A percentile compares a stretch with the other conserved stretches of the same genome.
Evolutionary conservation across 805 yeast genomes (phyloP).

Genomic region (Sporopachydermia lactativora): DNA sequence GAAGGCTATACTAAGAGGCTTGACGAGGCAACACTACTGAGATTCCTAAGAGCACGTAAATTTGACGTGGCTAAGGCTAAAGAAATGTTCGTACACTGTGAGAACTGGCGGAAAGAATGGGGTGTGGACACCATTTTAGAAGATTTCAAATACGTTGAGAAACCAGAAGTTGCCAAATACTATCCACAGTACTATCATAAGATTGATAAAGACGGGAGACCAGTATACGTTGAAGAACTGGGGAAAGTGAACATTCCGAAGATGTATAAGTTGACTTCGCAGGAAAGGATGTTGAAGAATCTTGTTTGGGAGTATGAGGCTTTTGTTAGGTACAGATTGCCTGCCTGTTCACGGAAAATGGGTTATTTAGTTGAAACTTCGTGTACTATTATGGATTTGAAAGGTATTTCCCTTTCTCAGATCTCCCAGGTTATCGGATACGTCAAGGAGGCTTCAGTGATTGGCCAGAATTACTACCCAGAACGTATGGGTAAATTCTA

Average conservation of each 20-base stretch:
- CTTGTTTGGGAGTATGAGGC: slow-evolving; percentile 97
- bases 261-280: slow-evolving; percentile 87
- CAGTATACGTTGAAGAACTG: slow-evolving; percentile 86
- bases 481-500: slow-evolving; percentile 99
- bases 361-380: slow-evolving; percentile 83
- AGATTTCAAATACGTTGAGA: slow-evolving; percentile 89
- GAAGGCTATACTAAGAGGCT: slow-evolving; percentile 63
- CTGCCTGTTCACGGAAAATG: slow-evolving; percentile 82
- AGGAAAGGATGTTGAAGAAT: slow-evolving; percentile 91
- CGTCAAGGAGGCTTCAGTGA: slow-evolving; percentile 83
- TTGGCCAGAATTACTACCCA: slow-evolving; percentile 96
- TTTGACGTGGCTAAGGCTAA: slow-evolving; percentile 71
- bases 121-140: slow-evolving; percentile 77
- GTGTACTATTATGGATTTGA: slow-evolving; percentile 89
- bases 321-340: slow-evolving; percentile 69
- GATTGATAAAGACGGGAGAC: slow-evolving; percentile 94
- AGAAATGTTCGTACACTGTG: slow-evolving; percentile 76
- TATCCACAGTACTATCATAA: slow-evolving; percentile 98
- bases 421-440: slow-evolving; percentile 79
- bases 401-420: slow-evolving; percentile 77
- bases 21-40: slow-evolving; percentile 68
- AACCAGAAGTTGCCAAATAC: slow-evolving; percentile 72
- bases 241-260: slow-evolving; percentile 83
- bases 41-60: slow-evolving; percentile 92
- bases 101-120: slow-evolving; percentile 79